These are phyloP conservation scores for Grosmannia serpens DNA, from an alignment of 2,329 filamentous ascomycete genomes.

Conservation along the genomic window DNA sequence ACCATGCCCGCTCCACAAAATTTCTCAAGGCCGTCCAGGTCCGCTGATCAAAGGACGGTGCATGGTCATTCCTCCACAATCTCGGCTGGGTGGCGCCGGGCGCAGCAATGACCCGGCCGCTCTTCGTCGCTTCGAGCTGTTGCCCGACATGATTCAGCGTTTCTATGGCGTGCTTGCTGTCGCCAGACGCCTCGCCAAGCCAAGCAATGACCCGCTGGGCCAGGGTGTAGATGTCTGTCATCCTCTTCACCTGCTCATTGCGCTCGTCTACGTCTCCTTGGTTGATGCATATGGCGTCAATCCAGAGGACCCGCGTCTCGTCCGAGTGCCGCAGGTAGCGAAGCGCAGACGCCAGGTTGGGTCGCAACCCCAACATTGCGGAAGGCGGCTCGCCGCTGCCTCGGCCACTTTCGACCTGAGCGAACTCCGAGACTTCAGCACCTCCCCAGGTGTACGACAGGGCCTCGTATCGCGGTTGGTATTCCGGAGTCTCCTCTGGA, in stretches of 20 bases:
- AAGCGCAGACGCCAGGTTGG: not conserved
- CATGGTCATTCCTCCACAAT: slow-evolving; percentile 1
- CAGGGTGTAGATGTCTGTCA: too few species aligned
- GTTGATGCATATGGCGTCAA: too few species aligned
- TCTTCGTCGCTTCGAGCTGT: not conserved
- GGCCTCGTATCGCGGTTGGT: not conserved
- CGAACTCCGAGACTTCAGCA: not conserved
- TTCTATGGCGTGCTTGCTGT: not conserved
- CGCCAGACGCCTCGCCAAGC: not conserved
- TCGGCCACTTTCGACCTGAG: not conserved
- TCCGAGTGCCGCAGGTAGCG: not conserved
- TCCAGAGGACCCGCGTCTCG: not conserved
- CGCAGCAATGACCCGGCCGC: slow-evolving; percentile 1
- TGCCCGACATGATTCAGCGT: not conserved
- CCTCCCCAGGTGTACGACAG: not conserved
- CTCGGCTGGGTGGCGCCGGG: not conserved
- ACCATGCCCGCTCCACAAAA: not conserved
- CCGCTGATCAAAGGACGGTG: not conserved
- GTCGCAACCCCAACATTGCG: not conserved
- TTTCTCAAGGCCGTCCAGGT: not conserved
- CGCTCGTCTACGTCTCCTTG: too few species aligned
- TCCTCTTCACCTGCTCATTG: too few species aligned
- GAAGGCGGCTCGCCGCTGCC: not conserved
- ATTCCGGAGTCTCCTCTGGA: not conserved
- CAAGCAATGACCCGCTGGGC: too few species aligned